These are phyloP conservation scores for Phlebiopsis flavidoalba DNA, from an alignment of 768 basidiomycete genomes.

Conservation along the genomic window DNA sequence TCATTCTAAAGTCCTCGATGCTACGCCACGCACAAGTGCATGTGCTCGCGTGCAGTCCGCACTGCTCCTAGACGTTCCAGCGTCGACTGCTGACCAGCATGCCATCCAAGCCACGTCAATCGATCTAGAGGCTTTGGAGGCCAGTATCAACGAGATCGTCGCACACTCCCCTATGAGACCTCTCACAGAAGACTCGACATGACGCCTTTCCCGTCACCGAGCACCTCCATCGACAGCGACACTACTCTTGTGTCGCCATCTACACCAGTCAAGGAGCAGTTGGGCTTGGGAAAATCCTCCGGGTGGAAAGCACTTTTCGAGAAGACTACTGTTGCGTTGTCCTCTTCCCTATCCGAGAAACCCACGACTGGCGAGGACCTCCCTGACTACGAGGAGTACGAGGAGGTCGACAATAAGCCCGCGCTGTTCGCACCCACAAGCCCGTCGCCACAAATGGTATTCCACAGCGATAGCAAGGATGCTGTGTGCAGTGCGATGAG, in stretches of 20 bases:
- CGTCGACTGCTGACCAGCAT: background rate
- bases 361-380: background rate
- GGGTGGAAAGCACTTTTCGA: background rate
- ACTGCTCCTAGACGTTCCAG: background rate
- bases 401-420: background rate
- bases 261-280: background rate
- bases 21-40: background rate
- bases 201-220: background rate
- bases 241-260: background rate
- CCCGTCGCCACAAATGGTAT: background rate
- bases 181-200: background rate
- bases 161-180: background rate
- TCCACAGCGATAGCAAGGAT: too few species aligned
- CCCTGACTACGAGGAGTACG: background rate
- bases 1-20: too few species aligned
- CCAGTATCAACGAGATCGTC: background rate
- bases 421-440: background rate
- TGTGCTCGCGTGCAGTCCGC: background rate
- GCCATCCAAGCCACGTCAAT: background rate
- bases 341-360: background rate
- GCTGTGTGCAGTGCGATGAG: too few species aligned
- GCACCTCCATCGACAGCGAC: background rate
- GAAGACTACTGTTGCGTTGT: too few species aligned
- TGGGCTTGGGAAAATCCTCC: background rate
- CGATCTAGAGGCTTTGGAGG: background rate